phyloP scores from a whole-genome alignment of 1,284 basidiomycete species.

The Pseudozyma tsukubaensis region DNA sequence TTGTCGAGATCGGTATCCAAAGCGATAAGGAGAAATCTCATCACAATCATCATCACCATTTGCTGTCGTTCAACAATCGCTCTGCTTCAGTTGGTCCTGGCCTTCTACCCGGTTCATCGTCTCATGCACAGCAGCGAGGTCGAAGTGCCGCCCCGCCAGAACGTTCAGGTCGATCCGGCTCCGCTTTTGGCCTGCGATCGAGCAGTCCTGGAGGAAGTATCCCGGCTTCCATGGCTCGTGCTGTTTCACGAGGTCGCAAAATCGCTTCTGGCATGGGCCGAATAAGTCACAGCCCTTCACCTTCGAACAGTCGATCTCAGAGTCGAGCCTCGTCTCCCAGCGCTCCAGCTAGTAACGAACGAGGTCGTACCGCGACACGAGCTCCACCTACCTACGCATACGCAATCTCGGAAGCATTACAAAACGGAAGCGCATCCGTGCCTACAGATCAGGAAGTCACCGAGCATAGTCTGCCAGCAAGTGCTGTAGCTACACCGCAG shows the following conservation, averaged over 20 bases:
- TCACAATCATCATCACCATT: slow-evolving; percentile 23
- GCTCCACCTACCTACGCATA: slow-evolving; percentile 40
- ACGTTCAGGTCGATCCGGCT: slow-evolving; percentile 44
- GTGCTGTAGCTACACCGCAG: slow-evolving; percentile 36
- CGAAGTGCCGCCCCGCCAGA: slow-evolving; percentile 38
- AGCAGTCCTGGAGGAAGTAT: slow-evolving; percentile 48
- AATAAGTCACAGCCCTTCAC: slow-evolving; percentile 51
- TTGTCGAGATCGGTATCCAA: slow-evolving; percentile 63
- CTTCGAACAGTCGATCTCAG: slow-evolving; percentile 30
- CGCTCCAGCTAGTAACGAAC: slow-evolving; percentile 23
- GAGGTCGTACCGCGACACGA: slow-evolving; percentile 38
- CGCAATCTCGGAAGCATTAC: slow-evolving; percentile 33
- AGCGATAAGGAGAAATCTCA: slow-evolving; percentile 44
- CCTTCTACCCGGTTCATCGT: slow-evolving; percentile 15
- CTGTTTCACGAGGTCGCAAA: slow-evolving; percentile 50
- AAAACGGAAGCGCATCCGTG: slow-evolving; percentile 12
- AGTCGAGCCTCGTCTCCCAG: slow-evolving; percentile 49
- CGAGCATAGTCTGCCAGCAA: slow-evolving; percentile 35
- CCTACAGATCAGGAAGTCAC: slow-evolving; percentile 34
- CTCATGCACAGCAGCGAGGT: slow-evolving; percentile 28
- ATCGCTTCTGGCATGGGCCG: slow-evolving; percentile 46
- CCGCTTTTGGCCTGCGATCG: slow-evolving; percentile 42
- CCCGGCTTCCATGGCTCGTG: slow-evolving; percentile 54
- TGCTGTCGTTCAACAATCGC: slow-evolving; percentile 29
- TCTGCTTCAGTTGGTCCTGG: slow-evolving; percentile 34